Base-by-base conservation (phyloP, 2,329 filamentous ascomycete genomes). In the Hypoxylon sp. region DNA sequence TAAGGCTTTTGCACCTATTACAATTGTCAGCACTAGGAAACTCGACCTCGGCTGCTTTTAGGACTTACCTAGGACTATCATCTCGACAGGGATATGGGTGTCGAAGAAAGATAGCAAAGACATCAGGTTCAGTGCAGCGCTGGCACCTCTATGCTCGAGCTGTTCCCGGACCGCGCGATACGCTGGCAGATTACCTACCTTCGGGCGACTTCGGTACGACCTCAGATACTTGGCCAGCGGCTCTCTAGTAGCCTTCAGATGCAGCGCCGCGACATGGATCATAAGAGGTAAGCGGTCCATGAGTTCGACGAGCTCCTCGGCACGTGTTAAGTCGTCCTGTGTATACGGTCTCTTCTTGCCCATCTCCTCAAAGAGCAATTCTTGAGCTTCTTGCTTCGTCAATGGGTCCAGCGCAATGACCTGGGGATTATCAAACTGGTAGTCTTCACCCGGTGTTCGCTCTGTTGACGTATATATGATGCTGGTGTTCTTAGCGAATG, bases 381-480 rank as follows among this genome's bases (percentile, higher is more conserved):
- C 81, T 63, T 85, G 84, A 0, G 88, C 89, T 64, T 91, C 86
- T 49, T 83, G 77, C 1, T 84, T 80, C 1, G 82, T 81, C 6
- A 91, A 78, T 1, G 83, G 77, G 18, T 82, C 83, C 4, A 92
- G 80, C 46, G 82, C 82, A 51, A 91, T 82, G 4, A 81, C 80
- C 75, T 81, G 83, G 65, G 78, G 89, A 77, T 82, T 90, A 81
- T 83, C 87, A 78, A 80, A 91, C 62, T 79, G 84, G 75, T 82
- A 85, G 74, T 81, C 85, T 74, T 83, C 87, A 1, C 79, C 79
- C 12, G 82, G 79, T 3, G 85, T 86, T 38, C 82, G 82, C 68
- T 91, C 87, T 0, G 90, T 85, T 0, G 89, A 91, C 0, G 89
- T 91, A 70, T 89, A 90, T 24, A 92, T 89, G 49, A 92, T 83